A percentile compares a stretch with the other conserved stretches of the same genome.
Conservation (phyloP, 2,329 filamentous ascomycete species). For the Colletotrichum nymphaeae region DNA sequence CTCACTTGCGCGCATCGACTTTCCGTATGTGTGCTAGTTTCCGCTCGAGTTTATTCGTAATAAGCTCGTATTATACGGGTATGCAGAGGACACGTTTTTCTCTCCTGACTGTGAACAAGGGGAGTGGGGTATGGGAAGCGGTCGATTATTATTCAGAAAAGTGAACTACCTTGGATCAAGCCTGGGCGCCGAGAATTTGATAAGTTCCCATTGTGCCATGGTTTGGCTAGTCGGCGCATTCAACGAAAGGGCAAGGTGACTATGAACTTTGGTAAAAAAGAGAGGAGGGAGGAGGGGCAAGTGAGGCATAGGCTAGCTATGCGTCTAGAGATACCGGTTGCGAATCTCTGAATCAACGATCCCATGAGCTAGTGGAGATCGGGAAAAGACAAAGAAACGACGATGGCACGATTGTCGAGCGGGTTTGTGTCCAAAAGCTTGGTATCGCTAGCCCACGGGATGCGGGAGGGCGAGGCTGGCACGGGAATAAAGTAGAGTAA, state of each 20-base stretch:
- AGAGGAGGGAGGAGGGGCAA: neutral
- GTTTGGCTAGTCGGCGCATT: neutral
- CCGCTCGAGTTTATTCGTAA: neutral
- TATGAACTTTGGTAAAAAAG: neutral
- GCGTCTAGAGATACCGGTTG: neutral
- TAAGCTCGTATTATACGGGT: neutral
- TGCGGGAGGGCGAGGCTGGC: neutral
- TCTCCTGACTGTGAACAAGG: neutral
- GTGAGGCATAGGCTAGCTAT: neutral
- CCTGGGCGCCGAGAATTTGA: neutral
- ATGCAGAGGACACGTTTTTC: slow-evolving; percentile 8
- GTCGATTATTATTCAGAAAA: neutral
- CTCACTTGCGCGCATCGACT: neutral
- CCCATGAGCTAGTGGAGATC: neutral
- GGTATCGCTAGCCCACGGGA: neutral
- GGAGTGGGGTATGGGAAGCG: neutral
- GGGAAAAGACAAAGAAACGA: neutral
- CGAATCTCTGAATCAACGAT: neutral
- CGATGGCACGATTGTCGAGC: neutral
- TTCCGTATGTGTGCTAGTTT: neutral
- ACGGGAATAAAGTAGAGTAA: neutral
- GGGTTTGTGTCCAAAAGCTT: neutral
- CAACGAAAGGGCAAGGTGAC: neutral
- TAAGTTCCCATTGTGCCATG: neutral
- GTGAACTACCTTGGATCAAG: neutral